Base-by-base conservation (phyloP, 805 yeast species). In the Metschnikowia colocasiae region DNA sequence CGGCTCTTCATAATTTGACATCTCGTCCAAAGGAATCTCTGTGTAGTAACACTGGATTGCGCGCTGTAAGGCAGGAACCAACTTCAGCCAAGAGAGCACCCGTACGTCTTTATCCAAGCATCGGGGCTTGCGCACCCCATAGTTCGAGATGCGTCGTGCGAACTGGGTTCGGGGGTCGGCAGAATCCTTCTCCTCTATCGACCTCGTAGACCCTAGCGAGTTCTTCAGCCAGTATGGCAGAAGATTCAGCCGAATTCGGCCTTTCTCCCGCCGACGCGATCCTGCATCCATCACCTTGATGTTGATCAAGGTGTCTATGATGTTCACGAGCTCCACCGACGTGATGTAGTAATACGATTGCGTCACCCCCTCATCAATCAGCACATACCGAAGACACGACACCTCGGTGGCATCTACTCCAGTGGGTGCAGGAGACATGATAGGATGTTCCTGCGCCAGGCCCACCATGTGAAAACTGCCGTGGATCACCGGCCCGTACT, bases 101-200 rank as follows among this genome's bases (percentile, higher is more conserved):
- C 86, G 64, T 31, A 82, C 85, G 55, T 81, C 85, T 62, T 82
- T 82, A 58, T 82, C 86, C 62, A 82, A 81, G 1, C 85, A 85
- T 55, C 87, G 69, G 23, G 87, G 87, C 55, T 80, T 81, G 56
- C 85, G 71, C 26, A 71, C 65, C 48, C 78, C 81, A 59, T 82
- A 82, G 16, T 76, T 76, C 85, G 82, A 81, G 20, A 82, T 81
- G 59, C 87, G 68, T 48, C 79, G 79, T 3, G 86, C 86, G 50
- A 82, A 67, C 52, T 81, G 85, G 13, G 43, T 33, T n/a, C 50
- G 40, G 26, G 47, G 26, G 19, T 47, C 53, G 10, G 29, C 40
- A 4, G 22, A 37, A 6, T 48, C 51, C 9, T 41, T 46, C 10
- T 15, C 32, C 26, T 38, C 40, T 16, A 41, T 71, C 47, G 68